These are phyloP conservation scores for Corinectria fuckeliana DNA, from an alignment of 2,329 filamentous ascomycete genomes.

Conservation along the genomic window DNA sequence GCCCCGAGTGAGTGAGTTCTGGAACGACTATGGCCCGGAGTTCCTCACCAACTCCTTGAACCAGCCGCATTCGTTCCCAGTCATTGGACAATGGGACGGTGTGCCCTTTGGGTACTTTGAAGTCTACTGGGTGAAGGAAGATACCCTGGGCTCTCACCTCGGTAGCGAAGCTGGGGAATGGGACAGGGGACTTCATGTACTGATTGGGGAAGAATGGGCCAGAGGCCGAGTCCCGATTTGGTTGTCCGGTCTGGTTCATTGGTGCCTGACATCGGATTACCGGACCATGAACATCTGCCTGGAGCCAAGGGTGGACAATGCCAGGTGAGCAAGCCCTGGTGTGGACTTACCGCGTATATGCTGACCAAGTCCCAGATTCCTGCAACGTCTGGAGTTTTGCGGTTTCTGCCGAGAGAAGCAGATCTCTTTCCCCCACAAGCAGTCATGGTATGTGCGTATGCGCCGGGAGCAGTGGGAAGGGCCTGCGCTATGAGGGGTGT, in stretches of 20 bases:
- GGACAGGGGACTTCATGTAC: constrained; percentile 85
- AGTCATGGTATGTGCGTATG: constrained; percentile 84
- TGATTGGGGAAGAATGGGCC: constrained; percentile 93
- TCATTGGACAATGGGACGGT: constrained; percentile 92
- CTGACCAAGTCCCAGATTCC: constrained; percentile 40
- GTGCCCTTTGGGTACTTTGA: constrained; percentile 98
- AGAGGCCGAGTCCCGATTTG: constrained; percentile 82
- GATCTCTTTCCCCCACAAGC: constrained; percentile 89
- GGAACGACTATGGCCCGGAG: constrained; percentile 71
- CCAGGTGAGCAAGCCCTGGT: constrained; percentile 66
- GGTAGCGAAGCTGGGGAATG: constrained; percentile 74
- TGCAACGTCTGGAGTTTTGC: constrained; percentile 69
- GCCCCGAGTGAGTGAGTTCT: constrained; percentile 82
- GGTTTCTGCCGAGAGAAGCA: constrained; percentile 91
- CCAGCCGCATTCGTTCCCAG: constrained; percentile 82
- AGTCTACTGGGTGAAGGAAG: constrained; percentile 98
- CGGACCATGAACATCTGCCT: constrained; percentile 83
- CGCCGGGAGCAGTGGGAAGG: constrained; percentile 80
- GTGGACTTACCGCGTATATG: neutral
- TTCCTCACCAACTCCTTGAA: constrained; percentile 73
- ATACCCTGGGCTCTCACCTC: constrained; percentile 74
- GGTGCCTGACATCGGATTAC: constrained; percentile 77
- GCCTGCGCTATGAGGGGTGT: constrained; percentile 58
- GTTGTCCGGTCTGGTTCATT: constrained; percentile 88
- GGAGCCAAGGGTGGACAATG: constrained; percentile 91